Conservation (phyloP, 805 yeast species). For the Yarrowia yakushimensis region DNA sequence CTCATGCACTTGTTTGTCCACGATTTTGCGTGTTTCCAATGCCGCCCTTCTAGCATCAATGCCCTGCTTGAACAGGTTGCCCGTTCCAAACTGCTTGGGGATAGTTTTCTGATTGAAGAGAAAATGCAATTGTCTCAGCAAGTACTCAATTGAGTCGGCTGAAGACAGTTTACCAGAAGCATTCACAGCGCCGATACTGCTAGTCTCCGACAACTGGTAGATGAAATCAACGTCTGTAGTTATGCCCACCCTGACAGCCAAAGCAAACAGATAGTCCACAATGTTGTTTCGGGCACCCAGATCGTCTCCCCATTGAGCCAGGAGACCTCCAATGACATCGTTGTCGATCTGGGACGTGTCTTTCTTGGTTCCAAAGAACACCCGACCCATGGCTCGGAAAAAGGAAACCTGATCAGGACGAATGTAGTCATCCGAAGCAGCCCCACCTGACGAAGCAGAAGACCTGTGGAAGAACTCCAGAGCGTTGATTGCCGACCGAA, state of each 20-base stretch:
- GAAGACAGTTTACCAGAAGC: not conserved
- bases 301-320: slow-evolving; percentile 19
- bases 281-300: not conserved
- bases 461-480: slow-evolving; percentile 10
- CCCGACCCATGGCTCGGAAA: slow-evolving; percentile 15
- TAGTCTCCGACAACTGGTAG: not conserved
- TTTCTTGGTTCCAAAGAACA: slow-evolving; percentile 17
- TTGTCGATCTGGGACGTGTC: not conserved
- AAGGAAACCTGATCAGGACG: slow-evolving; percentile 3
- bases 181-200: not conserved
- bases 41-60: not conserved
- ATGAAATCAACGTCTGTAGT: not conserved
- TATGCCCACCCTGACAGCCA: not conserved
- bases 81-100: not conserved
- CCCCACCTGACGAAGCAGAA: not conserved
- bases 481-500: slow-evolving; percentile 5
- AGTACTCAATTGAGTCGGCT: not conserved
- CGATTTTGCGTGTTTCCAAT: not conserved
- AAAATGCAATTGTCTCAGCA: not conserved
- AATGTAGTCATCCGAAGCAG: not conserved
- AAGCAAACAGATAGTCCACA: slow-evolving; percentile 1
- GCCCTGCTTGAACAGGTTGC: not conserved
- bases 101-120: not conserved
- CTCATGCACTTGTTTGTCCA: not conserved
- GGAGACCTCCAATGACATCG: not conserved